A percentile compares a stretch with the other conserved stretches of the same genome.
These are phyloP conservation scores for Medicago ruthenica DNA, from an alignment of 306 rosid species.

Conservation along the genomic window DNA sequence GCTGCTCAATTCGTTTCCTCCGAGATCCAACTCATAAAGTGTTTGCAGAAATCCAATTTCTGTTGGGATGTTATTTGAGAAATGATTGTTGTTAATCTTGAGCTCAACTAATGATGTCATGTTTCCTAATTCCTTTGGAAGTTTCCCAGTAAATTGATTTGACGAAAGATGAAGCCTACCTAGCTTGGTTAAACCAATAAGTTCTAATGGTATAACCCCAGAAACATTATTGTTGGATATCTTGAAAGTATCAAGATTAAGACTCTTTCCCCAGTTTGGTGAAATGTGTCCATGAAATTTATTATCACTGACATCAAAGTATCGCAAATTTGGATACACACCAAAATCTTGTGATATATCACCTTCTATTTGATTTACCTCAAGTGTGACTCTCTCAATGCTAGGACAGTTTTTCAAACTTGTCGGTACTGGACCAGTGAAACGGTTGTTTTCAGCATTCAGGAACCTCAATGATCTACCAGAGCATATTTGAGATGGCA, in stretches of 20 bases:
- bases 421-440: conserved; percentile 41
- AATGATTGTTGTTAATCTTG: conserved; percentile 15
- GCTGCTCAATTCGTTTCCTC: conserved; percentile 37
- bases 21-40: conserved; percentile 37
- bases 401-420: conserved; percentile 41
- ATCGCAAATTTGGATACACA: conserved; percentile 37
- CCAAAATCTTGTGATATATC: conserved; percentile 49
- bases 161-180: conserved; percentile 44
- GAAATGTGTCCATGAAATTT: conserved; percentile 45
- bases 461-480: background rate
- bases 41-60: conserved; percentile 25
- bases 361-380: conserved; percentile 45
- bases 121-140: conserved; percentile 50
- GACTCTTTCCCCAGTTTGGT: conserved; percentile 42
- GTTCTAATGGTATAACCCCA: conserved; percentile 39
- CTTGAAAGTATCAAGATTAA: background rate
- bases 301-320: conserved; percentile 44
- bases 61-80: conserved; percentile 34
- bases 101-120: background rate
- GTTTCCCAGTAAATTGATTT: conserved; percentile 40
- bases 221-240: conserved; percentile 44
- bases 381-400: conserved; percentile 39
- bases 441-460: background rate
- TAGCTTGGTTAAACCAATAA: conserved; percentile 30
- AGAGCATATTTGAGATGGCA: conserved; percentile 40